A percentile compares a stretch with the other conserved stretches of the same genome.
phyloP scores from a whole-genome alignment of 805 yeast species.

The Saccharomycopsis babjevae region DNA sequence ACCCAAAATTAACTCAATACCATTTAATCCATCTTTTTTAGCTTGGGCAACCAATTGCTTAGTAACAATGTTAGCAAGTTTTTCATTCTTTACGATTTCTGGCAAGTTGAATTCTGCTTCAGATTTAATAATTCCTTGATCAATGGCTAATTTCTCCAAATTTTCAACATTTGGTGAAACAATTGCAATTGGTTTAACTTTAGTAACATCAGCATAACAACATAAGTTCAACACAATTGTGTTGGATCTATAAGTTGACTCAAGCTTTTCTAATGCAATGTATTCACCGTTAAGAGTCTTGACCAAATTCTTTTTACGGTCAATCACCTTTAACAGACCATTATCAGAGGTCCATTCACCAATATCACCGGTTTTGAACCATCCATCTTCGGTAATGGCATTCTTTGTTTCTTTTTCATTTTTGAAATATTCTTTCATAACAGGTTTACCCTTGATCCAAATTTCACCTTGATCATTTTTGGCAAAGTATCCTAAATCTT shows the following conservation, averaged over 20 bases:
- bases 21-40: conserved; percentile 65
- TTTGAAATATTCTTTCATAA: conserved; percentile 68
- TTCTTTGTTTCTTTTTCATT: conserved; percentile 71
- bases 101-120: conserved; percentile 33
- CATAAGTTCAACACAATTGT: conserved; percentile 70
- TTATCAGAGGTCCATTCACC: conserved; percentile 72
- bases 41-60: conserved; percentile 65
- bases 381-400: conserved; percentile 73
- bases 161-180: conserved; percentile 70
- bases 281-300: conserved; percentile 96
- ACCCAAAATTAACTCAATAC: conserved; percentile 79
- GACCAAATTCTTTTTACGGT: conserved; percentile 90
- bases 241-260: conserved; percentile 81
- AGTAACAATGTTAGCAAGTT: conserved; percentile 43
- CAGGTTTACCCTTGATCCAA: conserved; percentile 63
- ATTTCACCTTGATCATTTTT: conserved; percentile 91
- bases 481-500: conserved; percentile 85
- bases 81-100: conserved; percentile 43
- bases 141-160: conserved; percentile 49
- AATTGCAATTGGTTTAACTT: conserved; percentile 88
- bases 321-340: conserved; percentile 78
- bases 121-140: conserved; percentile 39
- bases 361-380: conserved; percentile 97
- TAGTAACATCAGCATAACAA: conserved; percentile 81
- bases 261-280: conserved; percentile 91